phyloP scores from a whole-genome alignment of 129 eudicot species.

The Deinandra increscens region DNA sequence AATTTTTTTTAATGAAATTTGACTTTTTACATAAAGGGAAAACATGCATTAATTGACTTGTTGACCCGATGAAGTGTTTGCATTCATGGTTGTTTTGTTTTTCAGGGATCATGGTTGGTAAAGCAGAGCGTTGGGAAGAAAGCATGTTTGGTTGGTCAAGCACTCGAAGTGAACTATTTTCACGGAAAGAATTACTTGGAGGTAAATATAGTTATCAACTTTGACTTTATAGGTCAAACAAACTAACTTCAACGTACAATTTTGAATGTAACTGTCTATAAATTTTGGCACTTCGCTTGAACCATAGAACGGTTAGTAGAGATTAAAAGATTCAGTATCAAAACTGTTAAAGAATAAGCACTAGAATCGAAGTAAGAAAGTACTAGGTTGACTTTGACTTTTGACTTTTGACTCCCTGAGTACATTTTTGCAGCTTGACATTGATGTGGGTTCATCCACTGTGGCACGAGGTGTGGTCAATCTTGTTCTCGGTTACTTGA shows the following conservation, averaged over 20 bases:
- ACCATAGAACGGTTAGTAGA: not conserved
- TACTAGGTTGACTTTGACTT: slow-evolving; percentile 18
- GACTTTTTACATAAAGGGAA: not conserved
- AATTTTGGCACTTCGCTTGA: not conserved
- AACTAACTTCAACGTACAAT: not conserved
- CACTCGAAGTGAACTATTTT: slow-evolving; percentile 65
- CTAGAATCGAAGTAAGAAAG: not conserved
- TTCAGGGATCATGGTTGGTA: slow-evolving; percentile 94
- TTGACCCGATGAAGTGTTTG: not conserved
- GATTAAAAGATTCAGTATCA: not conserved
- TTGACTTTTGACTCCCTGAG: not conserved
- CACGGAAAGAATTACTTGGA: slow-evolving; percentile 80
- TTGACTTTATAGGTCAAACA: slow-evolving; percentile 22
- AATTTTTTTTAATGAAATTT: not conserved
- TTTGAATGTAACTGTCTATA: not conserved
- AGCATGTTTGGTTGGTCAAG: slow-evolving; percentile 87
- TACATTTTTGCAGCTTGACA: slow-evolving; percentile 53
- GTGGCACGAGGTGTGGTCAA: slow-evolving; percentile 86
- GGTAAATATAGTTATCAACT: slow-evolving; percentile 37
- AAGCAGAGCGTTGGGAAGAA: slow-evolving; percentile 96
- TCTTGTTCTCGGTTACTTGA: slow-evolving; percentile 85
- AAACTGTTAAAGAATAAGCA: not conserved
- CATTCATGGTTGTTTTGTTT: slow-evolving; percentile 10
- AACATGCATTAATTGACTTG: not conserved
- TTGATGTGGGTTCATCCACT: slow-evolving; percentile 90